phyloP scores from a whole-genome alignment of 2,329 filamentous ascomycete genomes.

The Phyllosticta capitalensis region DNA sequence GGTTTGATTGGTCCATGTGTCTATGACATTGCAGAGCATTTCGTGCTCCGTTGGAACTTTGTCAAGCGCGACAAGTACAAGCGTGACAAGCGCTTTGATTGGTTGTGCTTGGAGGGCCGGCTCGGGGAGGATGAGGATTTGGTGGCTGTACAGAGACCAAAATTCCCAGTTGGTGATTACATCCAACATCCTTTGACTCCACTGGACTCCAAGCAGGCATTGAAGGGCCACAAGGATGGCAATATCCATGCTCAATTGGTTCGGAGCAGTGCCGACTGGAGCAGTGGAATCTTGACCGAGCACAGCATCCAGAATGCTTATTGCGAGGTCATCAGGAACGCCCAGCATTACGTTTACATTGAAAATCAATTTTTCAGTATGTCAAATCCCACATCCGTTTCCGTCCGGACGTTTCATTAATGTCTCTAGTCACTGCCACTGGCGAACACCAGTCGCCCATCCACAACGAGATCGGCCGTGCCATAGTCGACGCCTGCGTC shows the following conservation, averaged over 20 bases:
- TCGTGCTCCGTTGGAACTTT: conserved; percentile 92
- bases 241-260: conserved; percentile 75
- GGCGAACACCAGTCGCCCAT: conserved; percentile 79
- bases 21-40: conserved; percentile 92
- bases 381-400: conserved; percentile 11
- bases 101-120: conserved; percentile 70
- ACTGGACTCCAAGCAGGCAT: conserved; percentile 53
- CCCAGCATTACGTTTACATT: conserved; percentile 90
- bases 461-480: conserved; percentile 75
- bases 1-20: conserved; percentile 81
- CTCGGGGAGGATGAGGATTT: conserved; percentile 74
- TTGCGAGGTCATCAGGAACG: conserved; percentile 71
- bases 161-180: conserved; percentile 83
- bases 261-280: conserved; percentile 90
- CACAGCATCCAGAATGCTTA: conserved; percentile 86
- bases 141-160: conserved; percentile 77
- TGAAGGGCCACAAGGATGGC: conserved; percentile 44
- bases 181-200: conserved; percentile 67
- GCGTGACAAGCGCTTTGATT: conserved; percentile 72
- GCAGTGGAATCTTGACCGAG: conserved; percentile 75
- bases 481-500: conserved; percentile 86
- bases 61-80: conserved; percentile 98
- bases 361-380: conserved; percentile 95
- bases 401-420: conserved; percentile 1
- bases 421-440: conserved; percentile 61